A percentile compares a stretch with the other conserved stretches of the same genome.
phyloP scores from a whole-genome alignment of 1,284 basidiomycete species.

The Marasmius fiardii region DNA sequence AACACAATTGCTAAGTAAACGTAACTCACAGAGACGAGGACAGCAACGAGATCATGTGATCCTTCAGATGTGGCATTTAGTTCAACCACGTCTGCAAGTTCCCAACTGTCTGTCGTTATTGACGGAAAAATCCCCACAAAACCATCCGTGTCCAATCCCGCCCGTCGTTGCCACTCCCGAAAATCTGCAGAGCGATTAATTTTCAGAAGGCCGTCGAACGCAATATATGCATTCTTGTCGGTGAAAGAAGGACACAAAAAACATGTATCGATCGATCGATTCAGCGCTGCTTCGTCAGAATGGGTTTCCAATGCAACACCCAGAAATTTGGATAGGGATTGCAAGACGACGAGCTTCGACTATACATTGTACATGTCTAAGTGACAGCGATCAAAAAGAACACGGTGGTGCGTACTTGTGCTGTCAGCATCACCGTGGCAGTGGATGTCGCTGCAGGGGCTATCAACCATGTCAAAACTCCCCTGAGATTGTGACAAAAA shows the following conservation, averaged over 20 bases:
- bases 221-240: slow-evolving; percentile 40
- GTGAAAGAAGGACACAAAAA: slow-evolving; percentile 51
- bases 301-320: slow-evolving; percentile 32
- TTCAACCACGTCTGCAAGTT: slow-evolving; percentile 25
- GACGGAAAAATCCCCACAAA: slow-evolving; percentile 23
- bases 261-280: slow-evolving; percentile 37
- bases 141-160: slow-evolving; percentile 29
- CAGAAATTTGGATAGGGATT: slow-evolving; percentile 61
- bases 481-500: not conserved
- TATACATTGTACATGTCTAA: slow-evolving; percentile 24
- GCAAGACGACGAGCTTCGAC: slow-evolving; percentile 62
- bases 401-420: slow-evolving; percentile 43
- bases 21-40: not conserved
- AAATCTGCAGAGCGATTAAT: slow-evolving; percentile 10
- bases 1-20: no score
- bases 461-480: slow-evolving; percentile 22
- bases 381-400: slow-evolving; percentile 3
- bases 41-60: not conserved
- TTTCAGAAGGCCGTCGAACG: slow-evolving; percentile 40
- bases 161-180: slow-evolving; percentile 25
- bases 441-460: slow-evolving; percentile 57
- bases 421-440: slow-evolving; percentile 61
- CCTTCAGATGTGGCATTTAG: not conserved
- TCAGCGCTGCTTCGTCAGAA: slow-evolving; percentile 13
- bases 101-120: slow-evolving; percentile 10